Evolutionary conservation across 208 protist genomes (phyloP).

Genomic region (Wallacemonas sp.): DNA sequence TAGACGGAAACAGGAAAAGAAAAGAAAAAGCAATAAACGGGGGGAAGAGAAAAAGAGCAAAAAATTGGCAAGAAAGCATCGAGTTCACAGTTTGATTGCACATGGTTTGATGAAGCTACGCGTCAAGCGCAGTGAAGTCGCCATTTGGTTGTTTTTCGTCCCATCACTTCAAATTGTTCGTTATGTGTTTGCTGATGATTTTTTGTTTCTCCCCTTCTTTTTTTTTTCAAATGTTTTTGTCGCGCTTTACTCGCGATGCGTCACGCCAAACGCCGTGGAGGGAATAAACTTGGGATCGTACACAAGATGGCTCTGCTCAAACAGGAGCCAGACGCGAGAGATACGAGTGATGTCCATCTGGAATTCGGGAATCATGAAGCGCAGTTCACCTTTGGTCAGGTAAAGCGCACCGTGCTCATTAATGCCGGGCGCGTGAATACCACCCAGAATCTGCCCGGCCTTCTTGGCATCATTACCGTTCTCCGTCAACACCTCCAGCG

Average conservation of each 20-base stretch:
- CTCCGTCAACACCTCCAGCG: conserved; percentile 54
- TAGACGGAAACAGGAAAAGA: background rate
- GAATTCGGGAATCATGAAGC: conserved; percentile 62
- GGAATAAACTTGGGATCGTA: conserved; percentile 85
- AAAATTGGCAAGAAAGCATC: too few relatives aligned
- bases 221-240: background rate
- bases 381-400: conserved; percentile 92
- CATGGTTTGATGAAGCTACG: too few relatives aligned
- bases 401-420: conserved; percentile 84
- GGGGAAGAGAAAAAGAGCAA: background rate
- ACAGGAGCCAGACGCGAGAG: conserved; percentile 86
- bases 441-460: conserved; percentile 61
- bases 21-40: background rate
- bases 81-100: too few relatives aligned
- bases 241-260: conserved; percentile 33
- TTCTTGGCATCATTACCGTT: conserved; percentile 72
- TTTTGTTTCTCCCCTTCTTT: background rate
- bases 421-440: conserved; percentile 82
- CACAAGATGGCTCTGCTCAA: conserved; percentile 87
- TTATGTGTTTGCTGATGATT: background rate
- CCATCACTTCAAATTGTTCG: background rate
- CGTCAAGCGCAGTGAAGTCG: too few relatives aligned
- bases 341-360: conserved; percentile 88
- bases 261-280: conserved; percentile 84
- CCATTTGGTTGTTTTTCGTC: background rate